A percentile compares a stretch with the other conserved stretches of the same genome.
Evolutionary conservation across 305 asterid genomes (phyloP).

Genomic region (Fraxinus platypoda): DNA sequence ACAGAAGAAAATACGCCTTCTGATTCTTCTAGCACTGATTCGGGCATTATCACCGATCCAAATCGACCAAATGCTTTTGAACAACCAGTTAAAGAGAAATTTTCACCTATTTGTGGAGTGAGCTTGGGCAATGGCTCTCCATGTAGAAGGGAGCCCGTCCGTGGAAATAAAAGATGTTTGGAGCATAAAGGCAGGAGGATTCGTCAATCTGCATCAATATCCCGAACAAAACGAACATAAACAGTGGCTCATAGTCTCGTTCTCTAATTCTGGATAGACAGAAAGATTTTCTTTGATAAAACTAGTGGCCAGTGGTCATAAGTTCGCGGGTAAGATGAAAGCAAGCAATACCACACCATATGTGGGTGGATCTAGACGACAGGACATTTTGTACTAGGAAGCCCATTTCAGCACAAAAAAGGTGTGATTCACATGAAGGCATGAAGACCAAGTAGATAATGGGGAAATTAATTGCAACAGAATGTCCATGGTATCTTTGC

Average conservation of each 20-base stretch:
- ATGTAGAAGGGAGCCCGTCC: conserved; percentile 33
- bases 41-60: background rate
- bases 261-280: background rate
- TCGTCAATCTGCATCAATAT: conserved; percentile 4
- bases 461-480: conserved; percentile 3
- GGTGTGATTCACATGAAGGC: conserved; percentile 43
- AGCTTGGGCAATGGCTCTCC: conserved; percentile 34
- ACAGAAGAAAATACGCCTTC: background rate
- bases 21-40: background rate
- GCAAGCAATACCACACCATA: background rate
- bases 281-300: background rate
- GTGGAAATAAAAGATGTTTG: conserved; percentile 39
- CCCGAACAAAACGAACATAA: conserved; percentile 17
- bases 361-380: conserved; percentile 32
- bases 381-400: conserved; percentile 33
- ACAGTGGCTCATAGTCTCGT: conserved; percentile 1
- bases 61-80: background rate
- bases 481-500: conserved; percentile 9
- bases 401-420: conserved; percentile 35
- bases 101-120: conserved; percentile 34
- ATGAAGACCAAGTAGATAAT: conserved; percentile 27
- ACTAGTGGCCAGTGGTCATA: background rate
- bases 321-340: background rate
- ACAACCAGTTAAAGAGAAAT: background rate
- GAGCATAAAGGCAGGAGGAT: conserved; percentile 43